Base-by-base conservation (phyloP, 192 early-diverging fungal species). In the Piromyces finnis region DNA sequence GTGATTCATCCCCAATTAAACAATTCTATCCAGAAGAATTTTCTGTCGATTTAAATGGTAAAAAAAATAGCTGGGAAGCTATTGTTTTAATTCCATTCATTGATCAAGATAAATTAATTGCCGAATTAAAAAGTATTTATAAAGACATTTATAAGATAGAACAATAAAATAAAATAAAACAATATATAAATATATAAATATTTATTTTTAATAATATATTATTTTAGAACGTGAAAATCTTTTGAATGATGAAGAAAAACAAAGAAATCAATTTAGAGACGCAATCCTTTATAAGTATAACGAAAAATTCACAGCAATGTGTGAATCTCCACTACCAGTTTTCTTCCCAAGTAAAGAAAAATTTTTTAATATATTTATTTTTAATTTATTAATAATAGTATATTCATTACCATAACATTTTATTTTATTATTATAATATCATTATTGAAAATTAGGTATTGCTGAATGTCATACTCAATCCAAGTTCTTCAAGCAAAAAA, bases 21-120 rank as follows among this genome's bases (percentile, higher is more conserved):
- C 96, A 99, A 80, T 93, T 98, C 84, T 99, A 95, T 87, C 98
- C 98, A 32, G 87, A 84, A 30, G 90, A 93, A 36, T 98, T 99
- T 87, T 92, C 93, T 5, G 87, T 94, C 18, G 98, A 99, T 82
- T 87, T 98, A 88, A 99, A 99, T 84, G 98, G 98, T 80, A 99
- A 99, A 87, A 98, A 97, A 84, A 93, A 94, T 86, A 91, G 92
- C 7, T 99, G 97, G 96, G 97, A 99, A 87, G 97, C 95, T 26
- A 92, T 99, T n/a, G 96, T 98, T n/a, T 90, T 94, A 78, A 93
- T 99, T 78, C 94, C 96, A 17, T 99, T 99, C 84, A 98, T 98
- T 80, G 95, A 99, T 79, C 90, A 95, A 82, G 84, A 91, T n/a
- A 88, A 95, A 78, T 88, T 99, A 37, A 84, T 95, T 78, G 82